phyloP scores from a whole-genome alignment of 1,284 basidiomycete species.

The Agroathelia rolfsii region DNA sequence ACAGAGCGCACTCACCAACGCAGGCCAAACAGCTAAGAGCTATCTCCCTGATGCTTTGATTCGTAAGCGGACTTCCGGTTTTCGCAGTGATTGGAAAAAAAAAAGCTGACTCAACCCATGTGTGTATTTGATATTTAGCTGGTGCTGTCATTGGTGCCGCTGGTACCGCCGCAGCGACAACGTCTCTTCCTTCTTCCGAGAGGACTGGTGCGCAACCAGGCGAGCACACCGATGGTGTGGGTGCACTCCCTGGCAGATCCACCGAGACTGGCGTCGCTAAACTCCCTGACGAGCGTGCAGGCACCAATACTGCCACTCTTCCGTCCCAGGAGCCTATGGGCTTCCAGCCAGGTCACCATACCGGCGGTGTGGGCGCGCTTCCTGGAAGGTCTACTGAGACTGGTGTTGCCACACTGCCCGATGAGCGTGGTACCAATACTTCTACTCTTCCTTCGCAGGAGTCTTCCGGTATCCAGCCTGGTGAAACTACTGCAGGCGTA shows the following conservation, averaged over 20 bases:
- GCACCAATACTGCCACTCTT: constrained; percentile 4
- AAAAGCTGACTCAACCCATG: constrained; percentile 9
- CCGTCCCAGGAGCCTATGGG: constrained; percentile 11
- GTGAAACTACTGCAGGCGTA: no score
- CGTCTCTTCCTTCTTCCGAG: constrained; percentile 13
- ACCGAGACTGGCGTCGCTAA: constrained; percentile 24
- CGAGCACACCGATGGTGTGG: constrained; percentile 25
- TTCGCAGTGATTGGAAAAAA: no score
- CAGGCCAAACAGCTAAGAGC: constrained; percentile 9
- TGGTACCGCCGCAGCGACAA: constrained; percentile 12
- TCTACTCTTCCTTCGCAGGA: no score
- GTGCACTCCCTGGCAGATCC: constrained; percentile 20
- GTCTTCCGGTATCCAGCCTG: no score
- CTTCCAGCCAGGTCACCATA: constrained; percentile 8
- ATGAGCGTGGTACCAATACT: constrained; percentile 15
- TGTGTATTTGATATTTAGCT: neutral
- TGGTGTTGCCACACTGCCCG: constrained; percentile 22
- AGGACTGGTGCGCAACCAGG: constrained; percentile 17
- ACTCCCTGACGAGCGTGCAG: constrained; percentile 17
- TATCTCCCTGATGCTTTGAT: no score
- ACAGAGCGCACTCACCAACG: constrained; percentile 12
- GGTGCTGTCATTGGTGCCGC: constrained; percentile 16
- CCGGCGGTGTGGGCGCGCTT: constrained; percentile 21
- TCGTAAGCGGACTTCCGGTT: no score
- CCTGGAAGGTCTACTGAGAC: constrained; percentile 20